These are phyloP conservation scores for Agaricales sp. DNA, from an alignment of 1,284 basidiomycete genomes.

Conservation along the genomic window DNA sequence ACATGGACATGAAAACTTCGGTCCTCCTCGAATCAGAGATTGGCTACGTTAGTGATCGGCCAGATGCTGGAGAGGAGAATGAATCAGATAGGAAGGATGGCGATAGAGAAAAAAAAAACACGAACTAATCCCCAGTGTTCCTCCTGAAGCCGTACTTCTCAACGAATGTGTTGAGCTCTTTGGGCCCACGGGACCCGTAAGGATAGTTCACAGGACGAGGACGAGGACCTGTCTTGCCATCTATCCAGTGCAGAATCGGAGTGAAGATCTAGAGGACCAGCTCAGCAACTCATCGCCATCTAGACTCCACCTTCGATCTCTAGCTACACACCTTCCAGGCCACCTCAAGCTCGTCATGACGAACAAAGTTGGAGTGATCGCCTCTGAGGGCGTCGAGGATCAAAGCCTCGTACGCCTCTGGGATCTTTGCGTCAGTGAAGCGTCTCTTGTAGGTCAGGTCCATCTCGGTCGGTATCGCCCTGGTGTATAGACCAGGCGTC, in stretches of 20 bases:
- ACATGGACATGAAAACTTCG: no score
- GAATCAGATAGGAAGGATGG: constrained; percentile 5
- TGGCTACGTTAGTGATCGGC: constrained; percentile 38
- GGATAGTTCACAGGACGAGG: constrained; percentile 75
- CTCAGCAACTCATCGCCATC: constrained; percentile 4
- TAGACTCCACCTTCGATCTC: no score
- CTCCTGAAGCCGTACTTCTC: constrained; percentile 73
- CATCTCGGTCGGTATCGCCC: constrained; percentile 90
- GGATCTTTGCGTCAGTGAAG: constrained; percentile 81
- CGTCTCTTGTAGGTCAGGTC: constrained; percentile 94
- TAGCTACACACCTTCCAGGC: constrained; percentile 82
- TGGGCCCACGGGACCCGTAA: constrained; percentile 91
- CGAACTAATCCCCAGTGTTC: constrained; percentile 62
- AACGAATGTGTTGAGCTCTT: constrained; percentile 71
- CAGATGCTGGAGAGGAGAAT: constrained; percentile 26
- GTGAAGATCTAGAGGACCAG: constrained; percentile 70
- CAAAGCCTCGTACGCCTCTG: constrained; percentile 90
- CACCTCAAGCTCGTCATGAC: constrained; percentile 89
- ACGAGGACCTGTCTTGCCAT: constrained; percentile 50
- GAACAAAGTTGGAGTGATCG: constrained; percentile 88
- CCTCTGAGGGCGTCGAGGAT: constrained; percentile 86
- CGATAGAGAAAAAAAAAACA: constrained; percentile 14
- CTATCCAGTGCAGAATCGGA: constrained; percentile 91
- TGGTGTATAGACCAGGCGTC: constrained; percentile 81
- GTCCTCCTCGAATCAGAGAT: constrained; percentile 22